Evolutionary conservation across 1,139 yeast species (phyloP).

Genomic region (Kazachstania sp.): DNA sequence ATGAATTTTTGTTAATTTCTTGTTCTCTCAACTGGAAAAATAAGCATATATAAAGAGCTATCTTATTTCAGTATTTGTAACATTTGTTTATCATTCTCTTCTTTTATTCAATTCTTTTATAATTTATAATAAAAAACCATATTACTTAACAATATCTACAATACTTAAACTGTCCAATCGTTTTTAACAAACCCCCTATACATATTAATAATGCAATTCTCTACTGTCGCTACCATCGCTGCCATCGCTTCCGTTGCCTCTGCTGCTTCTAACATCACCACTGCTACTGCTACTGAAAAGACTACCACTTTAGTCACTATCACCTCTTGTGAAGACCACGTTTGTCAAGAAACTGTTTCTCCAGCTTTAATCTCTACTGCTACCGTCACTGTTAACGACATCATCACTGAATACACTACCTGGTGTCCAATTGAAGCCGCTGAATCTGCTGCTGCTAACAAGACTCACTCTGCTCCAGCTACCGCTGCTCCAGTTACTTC

Average conservation of each 20-base stretch:
- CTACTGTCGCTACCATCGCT: constrained; percentile 31
- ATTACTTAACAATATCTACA: constrained; percentile 1
- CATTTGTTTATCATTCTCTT: not conserved
- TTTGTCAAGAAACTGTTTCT: constrained; percentile 29
- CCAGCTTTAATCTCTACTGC: constrained; percentile 32
- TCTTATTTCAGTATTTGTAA: not conserved
- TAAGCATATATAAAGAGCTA: not conserved
- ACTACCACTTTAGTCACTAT: constrained; percentile 40
- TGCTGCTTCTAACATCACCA: constrained; percentile 30
- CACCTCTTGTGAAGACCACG: constrained; percentile 38
- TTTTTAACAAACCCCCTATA: not conserved
- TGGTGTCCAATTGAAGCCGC: constrained; percentile 30
- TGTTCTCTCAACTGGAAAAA: not conserved
- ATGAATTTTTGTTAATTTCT: too few species aligned
- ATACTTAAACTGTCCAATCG: constrained; percentile 7
- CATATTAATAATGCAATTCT: constrained; percentile 30
- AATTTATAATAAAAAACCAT: constrained; percentile 1
- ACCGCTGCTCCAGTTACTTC: constrained; percentile 4
- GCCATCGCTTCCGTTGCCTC: constrained; percentile 27
- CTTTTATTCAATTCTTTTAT: not conserved
- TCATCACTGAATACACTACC: constrained; percentile 30
- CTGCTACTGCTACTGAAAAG: constrained; percentile 31
- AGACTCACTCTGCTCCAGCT: constrained; percentile 1
- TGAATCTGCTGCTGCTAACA: constrained; percentile 7
- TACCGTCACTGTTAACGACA: constrained; percentile 30